Conservation (phyloP, 2,329 filamentous ascomycete species). For the Talaromyces sp. region DNA sequence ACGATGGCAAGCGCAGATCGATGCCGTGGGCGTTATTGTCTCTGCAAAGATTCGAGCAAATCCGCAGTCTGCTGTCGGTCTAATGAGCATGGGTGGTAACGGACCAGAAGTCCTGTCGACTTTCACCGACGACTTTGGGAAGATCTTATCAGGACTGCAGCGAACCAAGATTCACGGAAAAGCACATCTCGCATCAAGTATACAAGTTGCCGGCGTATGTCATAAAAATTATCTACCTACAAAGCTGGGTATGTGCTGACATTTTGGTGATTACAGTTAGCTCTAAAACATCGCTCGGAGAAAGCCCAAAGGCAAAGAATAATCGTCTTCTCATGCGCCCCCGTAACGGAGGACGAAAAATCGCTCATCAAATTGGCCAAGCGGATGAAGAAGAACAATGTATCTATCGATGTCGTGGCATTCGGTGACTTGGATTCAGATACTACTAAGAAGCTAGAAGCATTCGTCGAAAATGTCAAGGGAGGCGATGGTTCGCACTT, state of each 20-base stretch:
- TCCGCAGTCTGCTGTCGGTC: conserved; percentile 90
- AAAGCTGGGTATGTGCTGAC: conserved; percentile 12
- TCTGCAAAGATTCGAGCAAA: conserved; percentile 92
- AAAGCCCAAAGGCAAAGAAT: conserved; percentile 95
- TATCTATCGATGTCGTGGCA: conserved; percentile 87
- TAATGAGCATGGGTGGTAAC: conserved; percentile 98
- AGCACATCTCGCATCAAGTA: conserved; percentile 83
- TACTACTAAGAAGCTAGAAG: conserved; percentile 79
- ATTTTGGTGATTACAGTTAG: conserved; percentile 56
- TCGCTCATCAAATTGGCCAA: conserved; percentile 82
- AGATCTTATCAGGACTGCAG: conserved; percentile 87
- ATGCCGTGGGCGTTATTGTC: conserved; percentile 92
- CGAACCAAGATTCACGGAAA: conserved; percentile 89
- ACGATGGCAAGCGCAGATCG: conserved; percentile 91
- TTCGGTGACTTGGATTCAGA: conserved; percentile 93
- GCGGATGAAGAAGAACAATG: conserved; percentile 98
- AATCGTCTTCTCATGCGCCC: conserved; percentile 93
- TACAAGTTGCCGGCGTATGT: conserved; percentile 89
- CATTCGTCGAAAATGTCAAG: conserved; percentile 92
- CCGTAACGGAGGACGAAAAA: conserved; percentile 84
- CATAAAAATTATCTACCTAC: neutral
- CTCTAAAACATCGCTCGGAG: conserved; percentile 96
- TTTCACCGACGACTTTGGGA: conserved; percentile 91
- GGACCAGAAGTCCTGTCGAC: conserved; percentile 97
- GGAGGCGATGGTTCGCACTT: conserved; percentile 85